A percentile compares a stretch with the other conserved stretches of the same genome.
phyloP scores from a whole-genome alignment of 2,329 filamentous ascomycete species.

The Nannizziopsis arthrosporioides region DNA sequence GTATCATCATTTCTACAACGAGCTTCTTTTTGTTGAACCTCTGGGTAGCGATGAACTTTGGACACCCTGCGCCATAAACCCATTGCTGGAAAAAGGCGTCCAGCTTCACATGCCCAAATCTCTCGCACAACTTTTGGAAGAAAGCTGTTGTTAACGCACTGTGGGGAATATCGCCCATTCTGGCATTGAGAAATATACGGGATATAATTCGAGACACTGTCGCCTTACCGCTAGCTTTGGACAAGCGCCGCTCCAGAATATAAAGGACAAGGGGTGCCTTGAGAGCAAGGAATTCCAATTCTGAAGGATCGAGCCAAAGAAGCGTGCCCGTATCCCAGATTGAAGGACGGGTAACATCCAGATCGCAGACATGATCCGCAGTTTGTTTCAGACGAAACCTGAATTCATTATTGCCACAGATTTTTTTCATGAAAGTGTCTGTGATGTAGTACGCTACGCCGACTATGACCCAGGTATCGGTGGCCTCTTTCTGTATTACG shows the following conservation, averaged over 20 bases:
- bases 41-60: slow-evolving; percentile 73
- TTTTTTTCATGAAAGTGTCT: slow-evolving; percentile 76
- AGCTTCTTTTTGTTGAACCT: slow-evolving; percentile 96
- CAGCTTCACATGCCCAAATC: slow-evolving; percentile 72
- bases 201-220: slow-evolving; percentile 78
- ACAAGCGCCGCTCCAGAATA: slow-evolving; percentile 80
- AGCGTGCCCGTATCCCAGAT: slow-evolving; percentile 67
- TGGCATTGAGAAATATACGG: slow-evolving; percentile 73
- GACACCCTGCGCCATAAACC: slow-evolving; percentile 80
- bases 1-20: slow-evolving; percentile 81
- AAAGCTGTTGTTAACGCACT: slow-evolving; percentile 60
- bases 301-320: slow-evolving; percentile 69
- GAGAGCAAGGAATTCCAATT: slow-evolving; percentile 77
- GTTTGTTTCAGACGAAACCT: slow-evolving; percentile 77
- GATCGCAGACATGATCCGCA: slow-evolving; percentile 67
- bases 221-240: slow-evolving; percentile 74
- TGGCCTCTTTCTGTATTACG: slow-evolving; percentile 68
- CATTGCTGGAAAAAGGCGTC: slow-evolving; percentile 91
- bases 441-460: slow-evolving; percentile 93
- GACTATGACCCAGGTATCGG: slow-evolving; percentile 78
- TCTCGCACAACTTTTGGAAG: slow-evolving; percentile 77
- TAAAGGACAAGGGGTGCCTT: slow-evolving; percentile 88
- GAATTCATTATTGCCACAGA: slow-evolving; percentile 93
- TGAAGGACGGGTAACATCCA: slow-evolving; percentile 72
- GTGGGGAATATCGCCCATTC: slow-evolving; percentile 63